Conservation (phyloP, 805 yeast species). For the Naumovozyma castellii region DNA sequence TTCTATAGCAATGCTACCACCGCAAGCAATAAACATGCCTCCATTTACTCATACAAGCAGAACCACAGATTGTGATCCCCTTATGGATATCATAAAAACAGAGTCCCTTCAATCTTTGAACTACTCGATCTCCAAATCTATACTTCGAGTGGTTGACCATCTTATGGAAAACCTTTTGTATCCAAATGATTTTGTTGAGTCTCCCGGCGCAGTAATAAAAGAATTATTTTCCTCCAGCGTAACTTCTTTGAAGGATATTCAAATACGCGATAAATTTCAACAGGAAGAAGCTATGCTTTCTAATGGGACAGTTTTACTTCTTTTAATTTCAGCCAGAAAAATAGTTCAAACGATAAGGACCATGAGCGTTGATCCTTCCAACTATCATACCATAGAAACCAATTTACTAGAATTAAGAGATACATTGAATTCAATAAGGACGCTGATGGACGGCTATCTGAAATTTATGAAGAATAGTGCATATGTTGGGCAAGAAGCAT, state of each 20-base stretch:
- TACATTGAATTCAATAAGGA: background rate
- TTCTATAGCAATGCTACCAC: no score
- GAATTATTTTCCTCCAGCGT: background rate
- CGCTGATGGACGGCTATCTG: background rate
- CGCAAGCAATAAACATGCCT: no score
- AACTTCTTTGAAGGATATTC: background rate
- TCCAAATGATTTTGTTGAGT: slow-evolving; percentile 10
- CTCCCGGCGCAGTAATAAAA: slow-evolving; percentile 5
- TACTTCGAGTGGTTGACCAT: slow-evolving; percentile 13
- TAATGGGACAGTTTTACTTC: background rate
- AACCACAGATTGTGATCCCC: no score
- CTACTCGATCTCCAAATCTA: slow-evolving; percentile 6
- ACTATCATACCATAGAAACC: background rate
- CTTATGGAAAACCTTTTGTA: slow-evolving; percentile 23
- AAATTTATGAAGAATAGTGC: background rate
- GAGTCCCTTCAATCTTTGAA: background rate
- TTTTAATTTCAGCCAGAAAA: background rate
- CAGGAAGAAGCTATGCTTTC: background rate
- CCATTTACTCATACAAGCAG: no score
- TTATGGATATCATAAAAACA: no score
- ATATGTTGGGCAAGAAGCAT: background rate
- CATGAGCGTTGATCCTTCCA: background rate
- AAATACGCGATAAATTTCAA: background rate
- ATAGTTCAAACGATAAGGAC: background rate
- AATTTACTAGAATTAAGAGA: background rate